Evolutionary conservation across 73 alveolate genomes (phyloP).

Genomic region (Paramecium sexaurelia): DNA sequence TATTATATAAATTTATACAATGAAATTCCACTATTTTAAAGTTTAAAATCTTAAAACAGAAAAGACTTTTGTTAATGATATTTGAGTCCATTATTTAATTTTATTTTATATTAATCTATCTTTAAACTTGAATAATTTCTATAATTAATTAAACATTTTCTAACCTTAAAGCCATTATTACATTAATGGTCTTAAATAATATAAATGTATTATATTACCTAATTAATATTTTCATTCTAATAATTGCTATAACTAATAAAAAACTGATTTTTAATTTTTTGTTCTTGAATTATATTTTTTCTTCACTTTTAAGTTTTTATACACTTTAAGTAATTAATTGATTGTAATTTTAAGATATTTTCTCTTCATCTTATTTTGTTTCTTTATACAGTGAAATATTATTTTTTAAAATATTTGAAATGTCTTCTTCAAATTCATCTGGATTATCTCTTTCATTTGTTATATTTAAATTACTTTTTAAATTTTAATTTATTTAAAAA

Average conservation of each 20-base stretch:
- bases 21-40: not conserved
- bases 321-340: not conserved
- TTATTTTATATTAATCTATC: not conserved
- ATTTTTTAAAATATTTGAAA: not conserved
- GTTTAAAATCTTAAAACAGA: not conserved
- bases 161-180: not conserved
- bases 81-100: constrained; percentile 16
- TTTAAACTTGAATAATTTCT: not conserved
- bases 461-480: not conserved
- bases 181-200: not conserved
- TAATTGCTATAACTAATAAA: not conserved
- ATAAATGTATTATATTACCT: not conserved
- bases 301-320: not conserved
- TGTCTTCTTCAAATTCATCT: not conserved
- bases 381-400: not conserved
- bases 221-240: not conserved
- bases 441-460: not conserved
- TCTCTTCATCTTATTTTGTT: not conserved
- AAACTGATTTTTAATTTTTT: not conserved
- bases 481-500: not conserved
- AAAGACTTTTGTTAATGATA: not conserved
- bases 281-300: not conserved
- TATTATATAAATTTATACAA: not conserved
- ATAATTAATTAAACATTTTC: not conserved
- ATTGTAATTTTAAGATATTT: not conserved